Evolutionary conservation across 78 protist species (phyloP).

Genomic region (Chrysochromulina parva): DNA sequence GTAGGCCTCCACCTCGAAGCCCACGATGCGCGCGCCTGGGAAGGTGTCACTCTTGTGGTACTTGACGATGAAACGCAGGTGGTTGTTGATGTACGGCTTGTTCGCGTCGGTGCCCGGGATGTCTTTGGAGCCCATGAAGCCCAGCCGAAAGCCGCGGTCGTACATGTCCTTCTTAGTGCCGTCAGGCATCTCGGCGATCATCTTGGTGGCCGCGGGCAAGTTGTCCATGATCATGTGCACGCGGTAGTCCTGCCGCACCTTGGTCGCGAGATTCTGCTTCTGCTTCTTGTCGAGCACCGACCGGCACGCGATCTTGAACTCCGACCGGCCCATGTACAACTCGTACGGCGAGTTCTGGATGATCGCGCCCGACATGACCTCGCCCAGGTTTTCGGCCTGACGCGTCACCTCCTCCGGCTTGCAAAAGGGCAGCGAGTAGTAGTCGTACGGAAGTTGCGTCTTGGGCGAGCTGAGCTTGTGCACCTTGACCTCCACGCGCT

Average conservation of each 20-base stretch:
- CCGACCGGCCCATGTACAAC: conserved; percentile 1
- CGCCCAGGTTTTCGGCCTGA: conserved; percentile 47
- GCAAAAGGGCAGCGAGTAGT: conserved; percentile 55
- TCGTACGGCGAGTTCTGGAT: conserved; percentile 48
- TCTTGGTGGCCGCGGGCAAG: conserved; percentile 41
- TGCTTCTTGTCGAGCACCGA: not conserved
- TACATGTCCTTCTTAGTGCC: not conserved
- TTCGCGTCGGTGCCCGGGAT: conserved; percentile 20
- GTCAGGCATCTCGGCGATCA: not conserved
- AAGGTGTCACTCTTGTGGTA: conserved; percentile 30
- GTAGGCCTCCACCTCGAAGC: conserved; percentile 72
- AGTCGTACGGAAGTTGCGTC: conserved; percentile 55
- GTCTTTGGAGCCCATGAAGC: conserved; percentile 34
- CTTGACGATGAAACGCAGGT: conserved; percentile 50
- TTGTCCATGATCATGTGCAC: conserved; percentile 50
- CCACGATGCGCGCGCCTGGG: conserved; percentile 68
- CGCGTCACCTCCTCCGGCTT: not conserved
- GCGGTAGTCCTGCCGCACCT: conserved; percentile 42
- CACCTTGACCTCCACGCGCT: conserved; percentile 3
- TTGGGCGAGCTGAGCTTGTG: not conserved
- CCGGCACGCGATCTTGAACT: conserved; percentile 13
- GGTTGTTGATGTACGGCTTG: conserved; percentile 50
- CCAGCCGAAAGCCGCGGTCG: conserved; percentile 30
- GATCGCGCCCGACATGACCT: conserved; percentile 39
- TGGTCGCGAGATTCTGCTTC: not conserved